Base-by-base conservation (phyloP, 306 rosid genomes). In the Phaseolus lunatus region DNA sequence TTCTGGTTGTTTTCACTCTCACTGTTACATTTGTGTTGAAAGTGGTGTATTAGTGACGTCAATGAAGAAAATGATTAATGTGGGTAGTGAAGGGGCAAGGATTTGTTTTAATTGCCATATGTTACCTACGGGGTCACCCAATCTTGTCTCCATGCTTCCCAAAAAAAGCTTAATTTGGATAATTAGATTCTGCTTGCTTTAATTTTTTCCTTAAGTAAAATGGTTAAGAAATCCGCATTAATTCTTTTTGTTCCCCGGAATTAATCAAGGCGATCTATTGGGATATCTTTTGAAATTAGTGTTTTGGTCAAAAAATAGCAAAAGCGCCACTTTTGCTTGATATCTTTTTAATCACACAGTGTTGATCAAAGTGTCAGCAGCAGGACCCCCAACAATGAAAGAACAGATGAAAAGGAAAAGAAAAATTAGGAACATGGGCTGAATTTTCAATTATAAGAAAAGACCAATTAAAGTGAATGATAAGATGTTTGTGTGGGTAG, bases 231-330 rank as follows among this genome's bases (percentile, higher is more conserved):
- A 70, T 50, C 61, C 47, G 39, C 22, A 31, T 39, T 43, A 76
- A 31, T 62, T 76, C 71, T 62, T 75, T 79, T 64, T 75, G 80
- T 59, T 79, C 77, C 84, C 70, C 63, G 47, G n/a, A 75, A 76
- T 31, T 49, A 73, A 67, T 58, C 35, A 67, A 43, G 73, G 66
- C 16, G 27, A 72, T 72, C 74, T 26, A 45, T 62, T 70, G 6
- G 72, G 81, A 85, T 78, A 70, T 56, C 72, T 75, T 57, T 83
- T 65, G 29, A 75, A 69, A 75, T 61, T 78, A 77, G 88, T 82
- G 80, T 75, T 70, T 65, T 43, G 67, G 86, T 82, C 86, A 82
- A 85, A 79, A 70, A 78, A 70, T 65, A 45, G 22, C 79, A 79
- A 85, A 79, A 82, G 65, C 1, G 53, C 37, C 33, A 58, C 86